Percentiles rank a stretch among this genome's conserved stretches.
phyloP scores from a whole-genome alignment of 345 rosid genomes.

The Hypericum perforatum region DNA sequence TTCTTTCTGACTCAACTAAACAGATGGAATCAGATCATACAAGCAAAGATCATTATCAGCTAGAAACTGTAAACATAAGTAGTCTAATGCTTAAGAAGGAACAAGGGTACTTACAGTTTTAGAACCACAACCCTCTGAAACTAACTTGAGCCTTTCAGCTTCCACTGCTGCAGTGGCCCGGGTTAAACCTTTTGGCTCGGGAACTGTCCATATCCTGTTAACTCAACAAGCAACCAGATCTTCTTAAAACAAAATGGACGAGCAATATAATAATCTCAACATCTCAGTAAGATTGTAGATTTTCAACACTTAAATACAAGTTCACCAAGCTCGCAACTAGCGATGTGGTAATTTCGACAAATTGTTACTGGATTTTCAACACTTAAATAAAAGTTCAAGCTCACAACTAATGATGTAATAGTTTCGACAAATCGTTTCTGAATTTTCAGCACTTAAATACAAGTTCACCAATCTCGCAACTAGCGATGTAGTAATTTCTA shows the following conservation, averaged over 20 bases:
- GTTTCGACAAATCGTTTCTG: too few species aligned
- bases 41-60: conserved; percentile 1
- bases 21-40: conserved; percentile 26
- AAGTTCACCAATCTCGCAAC: too few species aligned
- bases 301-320: too few species aligned
- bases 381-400: too few species aligned
- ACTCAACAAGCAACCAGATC: conserved; percentile 1
- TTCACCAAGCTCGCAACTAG: too few species aligned
- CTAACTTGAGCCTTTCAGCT: conserved; percentile 59
- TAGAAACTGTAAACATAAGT: too few species aligned
- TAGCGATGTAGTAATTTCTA: too few species aligned
- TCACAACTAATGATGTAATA: too few species aligned
- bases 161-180: conserved; percentile 44
- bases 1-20: conserved; percentile 60
- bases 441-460: too few species aligned
- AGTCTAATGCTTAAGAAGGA: conserved; percentile 2
- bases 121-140: conserved; percentile 69
- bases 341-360: too few species aligned
- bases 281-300: neutral
- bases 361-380: too few species aligned
- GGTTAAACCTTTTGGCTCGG: conserved; percentile 55
- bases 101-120: conserved; percentile 42
- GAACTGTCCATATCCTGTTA: conserved; percentile 62
- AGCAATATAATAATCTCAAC: neutral
- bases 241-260: conserved; percentile 11